phyloP scores from a whole-genome alignment of 2,329 filamentous ascomycete genomes.

The Fusarium verticillioides region DNA sequence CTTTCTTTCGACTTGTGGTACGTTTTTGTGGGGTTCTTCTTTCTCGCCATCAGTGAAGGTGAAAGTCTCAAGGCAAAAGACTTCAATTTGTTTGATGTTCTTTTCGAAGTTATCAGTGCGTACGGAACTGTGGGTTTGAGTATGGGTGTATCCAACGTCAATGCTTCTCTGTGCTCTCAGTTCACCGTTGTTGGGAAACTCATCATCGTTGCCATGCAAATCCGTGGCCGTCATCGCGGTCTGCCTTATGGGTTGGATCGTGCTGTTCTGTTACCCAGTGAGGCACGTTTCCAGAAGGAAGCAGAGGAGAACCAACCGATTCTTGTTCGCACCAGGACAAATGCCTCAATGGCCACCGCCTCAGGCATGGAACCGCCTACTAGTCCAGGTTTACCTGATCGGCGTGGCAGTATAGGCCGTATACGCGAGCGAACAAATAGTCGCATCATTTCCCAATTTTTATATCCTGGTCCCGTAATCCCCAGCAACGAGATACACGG shows the following conservation, averaged over 20 bases:
- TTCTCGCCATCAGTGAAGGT: conserved; percentile 91
- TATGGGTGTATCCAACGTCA: conserved; percentile 79
- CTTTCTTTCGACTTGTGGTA: conserved; percentile 98
- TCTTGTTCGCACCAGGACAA: conserved; percentile 52
- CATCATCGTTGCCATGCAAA: conserved; percentile 75
- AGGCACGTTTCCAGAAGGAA: conserved; percentile 65
- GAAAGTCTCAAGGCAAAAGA: conserved; percentile 69
- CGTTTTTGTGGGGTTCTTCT: conserved; percentile 91
- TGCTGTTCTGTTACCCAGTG: conserved; percentile 69
- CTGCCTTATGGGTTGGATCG: conserved; percentile 74
- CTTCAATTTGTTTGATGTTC: conserved; percentile 74
- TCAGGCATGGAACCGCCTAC: conserved; percentile 43
- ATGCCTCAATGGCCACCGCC: conserved; percentile 47
- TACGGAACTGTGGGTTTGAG: conserved; percentile 95
- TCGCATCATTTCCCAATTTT: conserved; percentile 58
- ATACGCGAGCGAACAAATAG: conserved; percentile 52
- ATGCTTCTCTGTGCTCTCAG: conserved; percentile 84
- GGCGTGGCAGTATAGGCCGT: conserved; percentile 53
- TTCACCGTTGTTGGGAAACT: conserved; percentile 80
- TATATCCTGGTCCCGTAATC: conserved; percentile 60
- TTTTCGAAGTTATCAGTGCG: conserved; percentile 90
- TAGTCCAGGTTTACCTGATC: conserved; percentile 43
- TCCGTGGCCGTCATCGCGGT: conserved; percentile 75
- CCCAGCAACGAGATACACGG: conserved; percentile 46
- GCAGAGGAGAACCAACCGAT: conserved; percentile 58